Evolutionary conservation across 305 asterid genomes (phyloP).

Genomic region (Caryopteris hybrid): DNA sequence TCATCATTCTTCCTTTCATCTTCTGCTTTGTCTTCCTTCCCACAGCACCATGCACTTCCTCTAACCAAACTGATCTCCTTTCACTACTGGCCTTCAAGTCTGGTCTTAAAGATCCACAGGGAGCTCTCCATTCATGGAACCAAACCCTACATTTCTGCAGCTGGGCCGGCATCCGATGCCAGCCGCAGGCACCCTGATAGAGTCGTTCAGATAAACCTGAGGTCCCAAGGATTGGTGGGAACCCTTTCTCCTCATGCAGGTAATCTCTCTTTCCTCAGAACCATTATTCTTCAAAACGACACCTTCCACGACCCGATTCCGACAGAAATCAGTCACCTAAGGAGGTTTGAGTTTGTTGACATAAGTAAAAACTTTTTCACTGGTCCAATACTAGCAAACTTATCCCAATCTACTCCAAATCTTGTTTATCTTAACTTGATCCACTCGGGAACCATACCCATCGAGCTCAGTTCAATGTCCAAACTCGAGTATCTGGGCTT

Average conservation of each 20-base stretch:
- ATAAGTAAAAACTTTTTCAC: background rate
- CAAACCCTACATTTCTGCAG: too few species aligned
- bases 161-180: too few species aligned
- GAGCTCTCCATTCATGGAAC: slow-evolving; percentile 4
- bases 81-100: background rate
- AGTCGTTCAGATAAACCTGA: background rate
- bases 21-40: background rate
- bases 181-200: background rate
- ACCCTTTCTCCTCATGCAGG: background rate
- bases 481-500: background rate
- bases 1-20: too few species aligned
- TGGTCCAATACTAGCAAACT: background rate
- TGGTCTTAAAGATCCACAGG: background rate
- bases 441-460: background rate
- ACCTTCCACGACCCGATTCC: too few species aligned
- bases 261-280: slow-evolving; percentile 5
- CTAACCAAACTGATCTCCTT: background rate
- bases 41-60: background rate
- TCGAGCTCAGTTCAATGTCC: background rate
- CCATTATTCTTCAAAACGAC: too few species aligned
- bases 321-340: too few species aligned
- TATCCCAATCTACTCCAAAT: background rate
- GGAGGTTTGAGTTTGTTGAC: background rate
- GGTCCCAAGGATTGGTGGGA: background rate
- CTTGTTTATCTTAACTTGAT: background rate